phyloP scores from a whole-genome alignment of 2,329 filamentous ascomycete species.

The Dactylellina haptotyla region DNA sequence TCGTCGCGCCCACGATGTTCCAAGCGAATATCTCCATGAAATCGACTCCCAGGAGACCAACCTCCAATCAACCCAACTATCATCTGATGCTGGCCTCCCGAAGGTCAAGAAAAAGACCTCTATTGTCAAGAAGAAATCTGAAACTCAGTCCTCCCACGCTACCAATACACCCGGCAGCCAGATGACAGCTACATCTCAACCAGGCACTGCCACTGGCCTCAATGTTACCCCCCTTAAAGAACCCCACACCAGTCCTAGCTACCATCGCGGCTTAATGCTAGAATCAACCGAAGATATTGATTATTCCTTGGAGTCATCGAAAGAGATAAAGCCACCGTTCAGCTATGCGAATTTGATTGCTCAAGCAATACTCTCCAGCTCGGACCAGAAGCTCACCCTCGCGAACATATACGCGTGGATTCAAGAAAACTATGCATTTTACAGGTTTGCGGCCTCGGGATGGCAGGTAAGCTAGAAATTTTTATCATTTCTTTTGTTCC shows the following conservation, averaged over 20 bases:
- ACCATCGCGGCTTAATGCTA: conserved; percentile 66
- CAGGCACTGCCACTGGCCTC: background rate
- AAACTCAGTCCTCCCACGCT: conserved; percentile 10
- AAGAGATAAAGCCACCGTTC: conserved; percentile 92
- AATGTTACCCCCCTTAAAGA: conserved; percentile 57
- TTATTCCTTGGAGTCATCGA: conserved; percentile 82
- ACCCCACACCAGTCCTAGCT: conserved; percentile 64
- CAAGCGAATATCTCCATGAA: conserved; percentile 39
- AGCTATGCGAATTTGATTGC: conserved; percentile 98
- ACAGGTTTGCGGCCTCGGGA: conserved; percentile 82
- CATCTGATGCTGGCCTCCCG: conserved; percentile 35
- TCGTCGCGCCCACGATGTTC: conserved; percentile 53
- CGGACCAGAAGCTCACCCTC: conserved; percentile 87
- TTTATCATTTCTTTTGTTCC: conserved; percentile 1
- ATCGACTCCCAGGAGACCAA: conserved; percentile 41
- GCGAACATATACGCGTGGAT: conserved; percentile 95
- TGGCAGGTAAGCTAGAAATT: conserved; percentile 78
- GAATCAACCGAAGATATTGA: conserved; percentile 72
- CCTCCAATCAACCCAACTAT: conserved; percentile 32
- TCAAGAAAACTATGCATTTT: conserved; percentile 90
- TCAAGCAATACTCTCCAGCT: conserved; percentile 88
- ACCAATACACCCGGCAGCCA: conserved; percentile 13
- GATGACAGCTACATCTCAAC: background rate
- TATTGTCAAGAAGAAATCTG: conserved; percentile 31
- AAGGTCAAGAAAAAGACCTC: conserved; percentile 36